Evolutionary conservation across 192 early-diverging fungal species (phyloP).

Genomic region (Backusella macrospora): DNA sequence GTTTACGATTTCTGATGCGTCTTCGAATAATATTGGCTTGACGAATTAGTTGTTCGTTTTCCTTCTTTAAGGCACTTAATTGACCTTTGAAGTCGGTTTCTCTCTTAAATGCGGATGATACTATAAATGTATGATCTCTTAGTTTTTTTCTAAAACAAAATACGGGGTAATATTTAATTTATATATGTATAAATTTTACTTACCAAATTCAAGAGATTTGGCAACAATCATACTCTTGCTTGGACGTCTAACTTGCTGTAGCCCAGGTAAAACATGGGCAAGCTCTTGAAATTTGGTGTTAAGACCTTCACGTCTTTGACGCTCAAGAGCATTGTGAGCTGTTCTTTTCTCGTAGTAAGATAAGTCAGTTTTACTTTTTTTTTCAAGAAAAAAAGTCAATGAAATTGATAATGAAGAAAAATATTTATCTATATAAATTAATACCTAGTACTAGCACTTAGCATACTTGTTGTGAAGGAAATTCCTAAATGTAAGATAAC

Average conservation of each 20-base stretch:
- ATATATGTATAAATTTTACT: constrained; percentile 7
- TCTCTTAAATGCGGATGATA: constrained; percentile 16
- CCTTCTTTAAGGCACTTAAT: constrained; percentile 8
- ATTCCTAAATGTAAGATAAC: neutral
- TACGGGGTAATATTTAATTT: neutral
- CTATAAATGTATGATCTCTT: constrained; percentile 1
- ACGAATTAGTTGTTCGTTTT: constrained; percentile 14
- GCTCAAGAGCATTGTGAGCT: constrained; percentile 81
- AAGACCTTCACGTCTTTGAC: constrained; percentile 78
- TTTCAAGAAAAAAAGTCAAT: neutral
- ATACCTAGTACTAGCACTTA: neutral
- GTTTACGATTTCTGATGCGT: neutral
- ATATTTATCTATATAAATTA: neutral
- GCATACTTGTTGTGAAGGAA: constrained; percentile 2
- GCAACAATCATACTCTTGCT: constrained; percentile 81
- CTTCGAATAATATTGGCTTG: constrained; percentile 13
- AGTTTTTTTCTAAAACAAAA: neutral
- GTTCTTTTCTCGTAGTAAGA: constrained; percentile 61
- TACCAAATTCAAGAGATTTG: constrained; percentile 77
- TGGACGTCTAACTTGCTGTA: constrained; percentile 71
- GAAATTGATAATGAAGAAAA: neutral
- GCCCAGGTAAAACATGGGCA: constrained; percentile 74
- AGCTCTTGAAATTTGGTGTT: constrained; percentile 83
- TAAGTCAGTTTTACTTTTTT: constrained; percentile 5
- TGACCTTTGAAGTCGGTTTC: constrained; percentile 14